Percentiles rank a stretch among this genome's conserved stretches.
Conservation (phyloP, 2,329 filamentous ascomycete genomes). For the Diaporthe batatas region DNA sequence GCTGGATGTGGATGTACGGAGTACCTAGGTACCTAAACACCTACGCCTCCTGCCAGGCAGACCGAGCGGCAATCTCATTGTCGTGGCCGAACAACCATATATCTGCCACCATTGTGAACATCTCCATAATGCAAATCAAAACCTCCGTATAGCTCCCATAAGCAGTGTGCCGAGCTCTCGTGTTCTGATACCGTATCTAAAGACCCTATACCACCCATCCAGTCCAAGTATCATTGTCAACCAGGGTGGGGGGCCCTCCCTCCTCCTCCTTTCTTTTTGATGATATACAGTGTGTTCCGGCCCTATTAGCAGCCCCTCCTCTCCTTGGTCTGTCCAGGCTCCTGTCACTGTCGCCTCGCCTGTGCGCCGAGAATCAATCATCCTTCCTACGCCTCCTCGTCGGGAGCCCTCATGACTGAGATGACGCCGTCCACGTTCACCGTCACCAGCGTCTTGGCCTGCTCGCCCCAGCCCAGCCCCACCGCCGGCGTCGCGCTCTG, state of each 20-base stretch:
- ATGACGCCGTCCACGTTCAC: constrained; percentile 82
- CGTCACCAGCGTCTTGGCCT: constrained; percentile 80
- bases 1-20: no score
- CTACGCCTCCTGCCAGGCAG: no score
- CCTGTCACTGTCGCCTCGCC: neutral
- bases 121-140: neutral
- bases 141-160: neutral
- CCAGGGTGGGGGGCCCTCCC: neutral
- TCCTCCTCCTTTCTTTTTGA: neutral
- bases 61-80: no score
- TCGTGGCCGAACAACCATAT: no score
- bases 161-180: neutral
- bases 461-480: constrained; percentile 81
- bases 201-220: no score
- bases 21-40: no score
- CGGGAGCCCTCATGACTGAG: constrained; percentile 74
- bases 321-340: neutral
- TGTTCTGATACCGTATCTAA: neutral
- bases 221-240: neutral
- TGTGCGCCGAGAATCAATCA: constrained; percentile 43
- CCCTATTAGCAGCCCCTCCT: neutral
- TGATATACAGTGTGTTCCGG: neutral
- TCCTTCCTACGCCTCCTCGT: constrained; percentile 45
- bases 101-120: neutral
- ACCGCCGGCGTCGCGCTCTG: constrained; percentile 80